Evolutionary conservation across 495 filamentous ascomycete species (phyloP).

Genomic region (Arthonia radiata): DNA sequence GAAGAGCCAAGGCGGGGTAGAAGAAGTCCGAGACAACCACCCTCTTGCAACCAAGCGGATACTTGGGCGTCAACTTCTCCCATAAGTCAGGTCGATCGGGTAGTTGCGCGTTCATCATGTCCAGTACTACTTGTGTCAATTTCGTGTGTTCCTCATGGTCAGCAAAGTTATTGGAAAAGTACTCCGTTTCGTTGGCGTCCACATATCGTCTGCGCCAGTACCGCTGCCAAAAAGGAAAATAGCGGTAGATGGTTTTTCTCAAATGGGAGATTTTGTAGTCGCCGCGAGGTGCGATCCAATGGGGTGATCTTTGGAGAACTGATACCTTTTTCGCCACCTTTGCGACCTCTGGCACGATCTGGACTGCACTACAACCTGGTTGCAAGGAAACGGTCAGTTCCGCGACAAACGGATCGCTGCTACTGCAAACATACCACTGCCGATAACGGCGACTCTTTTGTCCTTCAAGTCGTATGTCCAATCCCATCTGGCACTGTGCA

Average conservation of each 20-base stretch:
- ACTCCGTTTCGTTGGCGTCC: no score
- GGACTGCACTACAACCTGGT: no score
- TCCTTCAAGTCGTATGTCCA: slow-evolving; percentile 17
- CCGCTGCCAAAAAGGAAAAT: no score
- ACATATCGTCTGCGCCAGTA: no score
- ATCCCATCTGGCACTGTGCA: no score
- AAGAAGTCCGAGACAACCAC: slow-evolving; percentile 28
- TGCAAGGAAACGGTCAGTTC: no score
- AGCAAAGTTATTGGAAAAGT: no score
- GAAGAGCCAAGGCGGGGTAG: slow-evolving; percentile 19
- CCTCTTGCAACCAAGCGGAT: slow-evolving; percentile 27
- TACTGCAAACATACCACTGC: slow-evolving; percentile 21
- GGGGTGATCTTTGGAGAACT: slow-evolving; percentile 42
- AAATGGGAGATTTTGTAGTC: slow-evolving; percentile 19
- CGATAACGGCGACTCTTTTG: slow-evolving; percentile 28
- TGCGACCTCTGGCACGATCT: slow-evolving; percentile 41
- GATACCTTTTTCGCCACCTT: slow-evolving; percentile 27
- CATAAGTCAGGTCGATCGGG: slow-evolving; percentile 20
- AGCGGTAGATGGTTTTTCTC: no score
- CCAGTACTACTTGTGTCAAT: no score
- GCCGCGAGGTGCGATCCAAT: slow-evolving; percentile 32
- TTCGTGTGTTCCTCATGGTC: no score
- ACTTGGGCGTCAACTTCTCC: slow-evolving; percentile 23
- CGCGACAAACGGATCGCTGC: no score
- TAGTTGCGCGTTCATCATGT: slow-evolving; percentile 15